Conservation (phyloP, 2,329 filamentous ascomycete species). For the Talaromyces verruculosus region DNA sequence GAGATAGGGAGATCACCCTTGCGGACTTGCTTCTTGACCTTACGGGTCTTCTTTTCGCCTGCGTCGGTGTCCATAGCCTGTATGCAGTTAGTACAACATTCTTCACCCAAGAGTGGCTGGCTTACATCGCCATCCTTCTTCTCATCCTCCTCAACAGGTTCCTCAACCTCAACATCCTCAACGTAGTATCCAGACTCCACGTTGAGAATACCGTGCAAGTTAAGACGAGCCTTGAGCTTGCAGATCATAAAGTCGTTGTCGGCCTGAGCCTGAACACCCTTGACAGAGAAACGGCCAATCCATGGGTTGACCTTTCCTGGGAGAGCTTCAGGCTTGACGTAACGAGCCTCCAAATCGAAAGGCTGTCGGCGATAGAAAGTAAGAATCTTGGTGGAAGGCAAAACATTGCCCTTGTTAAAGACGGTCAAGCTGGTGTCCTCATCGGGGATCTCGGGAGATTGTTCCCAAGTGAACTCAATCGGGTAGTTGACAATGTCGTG, state of each 20-base stretch:
- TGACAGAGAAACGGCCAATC: conserved; percentile 97
- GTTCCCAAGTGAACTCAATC: conserved; percentile 98
- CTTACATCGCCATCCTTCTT: conserved; percentile 62
- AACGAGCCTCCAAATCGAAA: conserved; percentile 93
- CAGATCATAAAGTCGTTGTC: conserved; percentile 99
- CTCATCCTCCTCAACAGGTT: conserved; percentile 71
- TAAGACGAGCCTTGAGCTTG: conserved; percentile 97
- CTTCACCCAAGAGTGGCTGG: conserved; percentile 19
- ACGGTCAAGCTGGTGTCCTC: conserved; percentile 97
- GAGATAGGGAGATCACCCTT: conserved; percentile 93
- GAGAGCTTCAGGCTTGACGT: conserved; percentile 80
- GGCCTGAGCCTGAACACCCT: conserved; percentile 89
- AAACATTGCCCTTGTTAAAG: conserved; percentile 94
- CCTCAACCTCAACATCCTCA: conserved; percentile 95
- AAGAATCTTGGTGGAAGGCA: conserved; percentile 98
- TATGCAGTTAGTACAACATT: conserved; percentile 29
- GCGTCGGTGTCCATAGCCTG: conserved; percentile 85
- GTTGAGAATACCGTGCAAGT: conserved; percentile 93
- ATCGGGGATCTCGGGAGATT: conserved; percentile 95
- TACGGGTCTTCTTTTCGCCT: conserved; percentile 79
- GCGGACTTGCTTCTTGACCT: conserved; percentile 98
- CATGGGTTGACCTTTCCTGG: conserved; percentile 90
- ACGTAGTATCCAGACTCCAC: conserved; percentile 97
- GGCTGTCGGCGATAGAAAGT: conserved; percentile 99
- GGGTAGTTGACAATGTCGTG: conserved; percentile 98